These are phyloP conservation scores for Postia placenta DNA, from an alignment of 768 basidiomycete species.

Conservation along the genomic window DNA sequence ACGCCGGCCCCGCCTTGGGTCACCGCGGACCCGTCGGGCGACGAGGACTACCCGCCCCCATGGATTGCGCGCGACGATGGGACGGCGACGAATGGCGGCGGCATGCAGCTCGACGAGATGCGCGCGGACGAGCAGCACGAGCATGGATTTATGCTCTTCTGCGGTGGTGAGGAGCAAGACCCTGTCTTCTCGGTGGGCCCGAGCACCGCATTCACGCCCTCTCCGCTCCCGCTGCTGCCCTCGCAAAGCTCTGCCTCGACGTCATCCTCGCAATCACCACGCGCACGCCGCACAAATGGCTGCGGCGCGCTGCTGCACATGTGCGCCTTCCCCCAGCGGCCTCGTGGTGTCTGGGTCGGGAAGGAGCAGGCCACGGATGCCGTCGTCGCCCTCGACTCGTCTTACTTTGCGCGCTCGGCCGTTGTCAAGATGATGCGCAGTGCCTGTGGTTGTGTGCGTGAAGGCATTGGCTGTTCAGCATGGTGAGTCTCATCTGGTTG, in stretches of 20 bases:
- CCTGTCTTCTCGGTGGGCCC: conserved; percentile 9
- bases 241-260: conserved; percentile 10
- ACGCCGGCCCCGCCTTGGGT: background rate
- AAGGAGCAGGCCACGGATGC: conserved; percentile 44
- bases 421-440: conserved; percentile 46
- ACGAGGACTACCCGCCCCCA: conserved; percentile 14
- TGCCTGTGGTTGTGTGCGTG: conserved; percentile 60
- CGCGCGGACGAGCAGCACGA: conserved; percentile 11
- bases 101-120: conserved; percentile 13
- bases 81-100: conserved; percentile 5
- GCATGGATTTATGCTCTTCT: conserved; percentile 11
- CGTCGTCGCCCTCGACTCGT: conserved; percentile 50
- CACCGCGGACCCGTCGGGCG: conserved; percentile 8
- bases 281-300: conserved; percentile 39
- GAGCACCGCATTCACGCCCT: conserved; percentile 24
- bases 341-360: conserved; percentile 53
- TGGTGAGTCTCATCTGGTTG: conserved; percentile 33
- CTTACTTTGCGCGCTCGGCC: conserved; percentile 49
- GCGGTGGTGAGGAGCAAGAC: conserved; percentile 12
- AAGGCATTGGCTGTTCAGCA: conserved; percentile 60
- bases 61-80: conserved; percentile 7
- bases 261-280: conserved; percentile 13
- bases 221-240: conserved; percentile 32
- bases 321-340: conserved; percentile 45
- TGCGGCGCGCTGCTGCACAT: conserved; percentile 60